Conservation (phyloP, 805 yeast genomes). For the Cyberlindnera japonica region DNA sequence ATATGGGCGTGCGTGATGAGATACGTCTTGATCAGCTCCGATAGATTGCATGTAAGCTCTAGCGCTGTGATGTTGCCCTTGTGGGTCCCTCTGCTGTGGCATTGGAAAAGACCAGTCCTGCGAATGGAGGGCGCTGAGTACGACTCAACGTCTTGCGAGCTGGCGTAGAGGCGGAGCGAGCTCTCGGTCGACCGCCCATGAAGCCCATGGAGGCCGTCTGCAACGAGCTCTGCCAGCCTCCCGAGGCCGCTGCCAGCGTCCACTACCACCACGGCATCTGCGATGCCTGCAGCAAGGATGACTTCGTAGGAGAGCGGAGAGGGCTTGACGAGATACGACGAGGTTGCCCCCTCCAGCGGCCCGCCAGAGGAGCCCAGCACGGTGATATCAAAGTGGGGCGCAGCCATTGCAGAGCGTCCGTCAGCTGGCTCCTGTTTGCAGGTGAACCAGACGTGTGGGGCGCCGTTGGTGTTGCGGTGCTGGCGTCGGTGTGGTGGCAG, state of each 20-base stretch:
- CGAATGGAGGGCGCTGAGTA: slow-evolving; percentile 3
- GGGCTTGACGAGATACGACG: slow-evolving; percentile 66
- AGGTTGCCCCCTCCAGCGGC: slow-evolving; percentile 68
- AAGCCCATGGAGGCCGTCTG: slow-evolving; percentile 12
- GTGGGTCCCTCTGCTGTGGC: background rate
- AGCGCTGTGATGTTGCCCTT: slow-evolving; percentile 24
- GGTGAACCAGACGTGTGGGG: too few species aligned
- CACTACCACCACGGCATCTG: slow-evolving; percentile 47
- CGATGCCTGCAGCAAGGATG: slow-evolving; percentile 27
- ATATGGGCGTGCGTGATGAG: slow-evolving; percentile 80
- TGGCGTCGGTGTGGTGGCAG: too few species aligned
- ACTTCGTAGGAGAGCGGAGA: slow-evolving; percentile 38
- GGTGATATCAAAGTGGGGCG: slow-evolving; percentile 48
- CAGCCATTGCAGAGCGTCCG: too few species aligned
- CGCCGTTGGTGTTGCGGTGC: too few species aligned
- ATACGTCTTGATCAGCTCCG: slow-evolving; percentile 38
- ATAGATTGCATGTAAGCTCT: slow-evolving; percentile 31
- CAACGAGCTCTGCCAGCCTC: slow-evolving; percentile 43
- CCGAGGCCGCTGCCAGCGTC: slow-evolving; percentile 81
- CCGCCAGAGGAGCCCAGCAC: slow-evolving; percentile 84
- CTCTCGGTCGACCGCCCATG: slow-evolving; percentile 10
- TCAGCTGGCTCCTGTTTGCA: too few species aligned
- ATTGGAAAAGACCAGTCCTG: background rate
- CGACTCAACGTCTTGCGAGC: slow-evolving; percentile 2
- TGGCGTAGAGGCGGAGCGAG: slow-evolving; percentile 10